These are phyloP conservation scores for Chloromonas sp. DNA, from an alignment of 163 green algal genomes.

Conservation along the genomic window DNA sequence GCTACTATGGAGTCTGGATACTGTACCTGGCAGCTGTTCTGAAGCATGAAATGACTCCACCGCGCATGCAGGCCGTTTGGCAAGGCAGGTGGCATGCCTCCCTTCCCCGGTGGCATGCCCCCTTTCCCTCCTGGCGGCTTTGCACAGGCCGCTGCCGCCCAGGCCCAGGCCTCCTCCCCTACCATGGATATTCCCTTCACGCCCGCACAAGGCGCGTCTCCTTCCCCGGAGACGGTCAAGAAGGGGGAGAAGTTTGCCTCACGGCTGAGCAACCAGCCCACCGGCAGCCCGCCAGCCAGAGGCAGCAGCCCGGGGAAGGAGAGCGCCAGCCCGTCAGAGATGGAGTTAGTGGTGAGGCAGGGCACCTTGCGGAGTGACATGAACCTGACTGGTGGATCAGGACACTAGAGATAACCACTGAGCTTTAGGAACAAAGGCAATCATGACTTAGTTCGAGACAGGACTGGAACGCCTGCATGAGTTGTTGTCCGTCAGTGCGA, in stretches of 20 bases:
- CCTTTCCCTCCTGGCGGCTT: conserved; percentile 27
- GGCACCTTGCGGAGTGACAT: neutral
- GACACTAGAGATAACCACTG: neutral
- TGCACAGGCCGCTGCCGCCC: conserved; percentile 26
- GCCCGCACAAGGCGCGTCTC: no score
- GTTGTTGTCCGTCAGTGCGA: neutral
- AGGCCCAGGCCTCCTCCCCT: conserved; percentile 10
- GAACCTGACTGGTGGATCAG: neutral
- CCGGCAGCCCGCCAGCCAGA: conserved; percentile 4
- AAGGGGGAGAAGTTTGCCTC: conserved; percentile 42
- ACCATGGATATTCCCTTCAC: conserved; percentile 16
- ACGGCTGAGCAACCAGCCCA: conserved; percentile 9
- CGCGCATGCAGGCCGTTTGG: conserved; percentile 11
- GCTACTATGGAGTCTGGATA: no score
- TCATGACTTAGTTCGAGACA: no score
- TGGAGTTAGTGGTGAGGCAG: conserved; percentile 3
- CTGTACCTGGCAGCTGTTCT: no score
- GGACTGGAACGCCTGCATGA: neutral
- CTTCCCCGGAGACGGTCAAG: neutral
- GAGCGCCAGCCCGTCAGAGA: neutral
- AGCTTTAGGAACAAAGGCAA: neutral
- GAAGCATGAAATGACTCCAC: no score
- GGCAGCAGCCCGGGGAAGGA: neutral
- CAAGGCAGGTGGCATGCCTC: conserved; percentile 8
- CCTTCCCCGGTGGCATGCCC: conserved; percentile 31